Conservation (phyloP, 2,329 filamentous ascomycete species). For the Didymella exigua region DNA sequence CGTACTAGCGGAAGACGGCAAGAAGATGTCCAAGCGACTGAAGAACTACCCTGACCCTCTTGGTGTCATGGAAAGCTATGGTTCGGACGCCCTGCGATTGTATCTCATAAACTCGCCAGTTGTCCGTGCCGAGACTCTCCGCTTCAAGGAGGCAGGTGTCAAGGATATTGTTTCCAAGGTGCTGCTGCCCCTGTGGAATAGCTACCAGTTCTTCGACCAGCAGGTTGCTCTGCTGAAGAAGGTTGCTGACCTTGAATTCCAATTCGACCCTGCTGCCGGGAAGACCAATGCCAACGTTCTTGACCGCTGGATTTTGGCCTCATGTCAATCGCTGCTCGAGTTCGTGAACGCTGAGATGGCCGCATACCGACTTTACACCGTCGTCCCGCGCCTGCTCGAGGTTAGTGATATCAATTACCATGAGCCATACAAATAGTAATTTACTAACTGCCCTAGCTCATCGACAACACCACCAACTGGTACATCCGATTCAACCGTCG, state of each 20-base stretch:
- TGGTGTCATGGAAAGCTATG: conserved; percentile 83
- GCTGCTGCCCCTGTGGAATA: conserved; percentile 90
- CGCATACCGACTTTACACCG: conserved; percentile 75
- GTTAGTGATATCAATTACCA: conserved; percentile 18
- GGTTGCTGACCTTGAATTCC: conserved; percentile 74
- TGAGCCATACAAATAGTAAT: background rate
- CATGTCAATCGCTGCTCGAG: conserved; percentile 85
- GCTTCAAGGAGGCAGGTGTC: conserved; percentile 90
- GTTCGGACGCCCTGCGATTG: conserved; percentile 89
- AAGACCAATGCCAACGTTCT: conserved; percentile 86
- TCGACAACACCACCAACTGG: conserved; percentile 98
- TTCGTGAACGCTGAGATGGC: conserved; percentile 95
- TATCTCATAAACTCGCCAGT: conserved; percentile 97
- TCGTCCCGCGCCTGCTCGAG: conserved; percentile 80
- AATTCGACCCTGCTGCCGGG: conserved; percentile 77
- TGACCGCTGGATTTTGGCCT: conserved; percentile 94
- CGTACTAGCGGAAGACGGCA: conserved; percentile 90
- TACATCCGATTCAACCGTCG: conserved; percentile 95
- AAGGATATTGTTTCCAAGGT: conserved; percentile 96
- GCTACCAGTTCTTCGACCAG: conserved; percentile 93
- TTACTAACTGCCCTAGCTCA: conserved; percentile 57
- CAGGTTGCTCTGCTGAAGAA: conserved; percentile 88
- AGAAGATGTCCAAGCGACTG: conserved; percentile 97
- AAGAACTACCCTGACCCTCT: conserved; percentile 94
- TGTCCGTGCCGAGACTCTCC: conserved; percentile 84